A percentile compares a stretch with the other conserved stretches of the same genome.
These are phyloP conservation scores for Rhamnella rubrinervis DNA, from an alignment of 331 rosid genomes.

Conservation along the genomic window DNA sequence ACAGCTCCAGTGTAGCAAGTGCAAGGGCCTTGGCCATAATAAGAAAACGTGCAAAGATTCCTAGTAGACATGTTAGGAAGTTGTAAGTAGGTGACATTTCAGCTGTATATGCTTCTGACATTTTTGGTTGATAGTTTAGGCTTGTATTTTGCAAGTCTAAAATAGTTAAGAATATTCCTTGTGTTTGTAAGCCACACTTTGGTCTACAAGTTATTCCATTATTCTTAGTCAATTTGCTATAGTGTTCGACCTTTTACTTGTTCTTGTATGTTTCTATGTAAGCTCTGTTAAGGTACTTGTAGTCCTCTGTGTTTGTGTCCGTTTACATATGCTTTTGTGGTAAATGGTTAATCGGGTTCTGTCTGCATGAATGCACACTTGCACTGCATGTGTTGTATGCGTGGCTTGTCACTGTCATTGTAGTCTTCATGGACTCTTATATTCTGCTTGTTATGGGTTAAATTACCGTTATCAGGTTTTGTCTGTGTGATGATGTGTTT, in stretches of 20 bases:
- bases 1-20: constrained; percentile 92
- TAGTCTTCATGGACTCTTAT: too few relatives aligned
- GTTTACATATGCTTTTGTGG: too few relatives aligned
- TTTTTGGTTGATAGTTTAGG: constrained; percentile 13
- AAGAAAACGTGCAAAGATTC: constrained; percentile 80
- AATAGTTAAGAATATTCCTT: neutral
- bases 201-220: neutral
- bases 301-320: too few relatives aligned
- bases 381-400: too few relatives aligned
- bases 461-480: too few relatives aligned
- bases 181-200: neutral
- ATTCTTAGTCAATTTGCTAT: neutral
- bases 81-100: constrained; percentile 30
- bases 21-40: constrained; percentile 98
- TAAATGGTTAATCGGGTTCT: too few relatives aligned
- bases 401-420: too few relatives aligned
- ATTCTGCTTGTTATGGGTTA: too few relatives aligned
- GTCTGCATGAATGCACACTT: too few relatives aligned
- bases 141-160: constrained; percentile 4
- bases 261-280: too few relatives aligned
- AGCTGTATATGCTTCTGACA: constrained; percentile 15
- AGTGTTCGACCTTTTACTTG: neutral
- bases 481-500: too few relatives aligned
- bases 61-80: constrained; percentile 27
- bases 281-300: too few relatives aligned